These are phyloP conservation scores for Lactarius hengduanensis DNA, from an alignment of 768 basidiomycete genomes.

Conservation along the genomic window DNA sequence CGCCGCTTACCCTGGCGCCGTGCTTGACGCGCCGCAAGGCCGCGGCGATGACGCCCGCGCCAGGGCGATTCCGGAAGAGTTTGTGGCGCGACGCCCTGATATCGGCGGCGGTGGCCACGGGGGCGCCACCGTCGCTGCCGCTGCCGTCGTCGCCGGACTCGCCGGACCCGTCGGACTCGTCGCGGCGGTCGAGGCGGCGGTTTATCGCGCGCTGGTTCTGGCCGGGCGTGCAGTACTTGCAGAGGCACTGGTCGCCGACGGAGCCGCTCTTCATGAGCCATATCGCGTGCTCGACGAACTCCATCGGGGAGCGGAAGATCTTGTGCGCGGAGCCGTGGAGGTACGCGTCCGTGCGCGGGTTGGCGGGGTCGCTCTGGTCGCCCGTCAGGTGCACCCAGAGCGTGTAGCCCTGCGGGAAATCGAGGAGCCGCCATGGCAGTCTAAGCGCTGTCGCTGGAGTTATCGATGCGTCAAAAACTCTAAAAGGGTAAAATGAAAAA, in stretches of 20 bases:
- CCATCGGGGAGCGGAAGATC: slow-evolving; percentile 25
- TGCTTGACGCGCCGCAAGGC: background rate
- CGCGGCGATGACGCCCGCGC: background rate
- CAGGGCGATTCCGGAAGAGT: background rate
- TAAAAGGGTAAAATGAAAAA: too few species aligned
- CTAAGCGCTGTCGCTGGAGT: background rate
- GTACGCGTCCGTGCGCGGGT: slow-evolving; percentile 20
- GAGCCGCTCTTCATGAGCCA: slow-evolving; percentile 23
- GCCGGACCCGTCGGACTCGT: background rate
- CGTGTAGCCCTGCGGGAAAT: slow-evolving; percentile 11
- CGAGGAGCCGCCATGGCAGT: background rate
- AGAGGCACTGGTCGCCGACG: background rate
- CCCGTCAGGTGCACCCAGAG: slow-evolving; percentile 24
- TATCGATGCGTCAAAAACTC: background rate
- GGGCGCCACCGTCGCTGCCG: background rate
- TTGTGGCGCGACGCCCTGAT: background rate
- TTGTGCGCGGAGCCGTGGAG: slow-evolving; percentile 15
- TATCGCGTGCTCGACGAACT: slow-evolving; percentile 27
- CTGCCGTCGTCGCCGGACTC: too few species aligned
- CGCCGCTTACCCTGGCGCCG: background rate
- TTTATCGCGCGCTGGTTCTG: slow-evolving; percentile 15
- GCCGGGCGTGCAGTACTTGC: slow-evolving; percentile 13
- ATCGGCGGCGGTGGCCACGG: background rate
- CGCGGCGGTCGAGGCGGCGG: background rate
- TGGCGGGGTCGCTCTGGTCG: background rate